Evolutionary conservation across 1,284 basidiomycete species (phyloP).

Genomic region (Puccinia polysora): DNA sequence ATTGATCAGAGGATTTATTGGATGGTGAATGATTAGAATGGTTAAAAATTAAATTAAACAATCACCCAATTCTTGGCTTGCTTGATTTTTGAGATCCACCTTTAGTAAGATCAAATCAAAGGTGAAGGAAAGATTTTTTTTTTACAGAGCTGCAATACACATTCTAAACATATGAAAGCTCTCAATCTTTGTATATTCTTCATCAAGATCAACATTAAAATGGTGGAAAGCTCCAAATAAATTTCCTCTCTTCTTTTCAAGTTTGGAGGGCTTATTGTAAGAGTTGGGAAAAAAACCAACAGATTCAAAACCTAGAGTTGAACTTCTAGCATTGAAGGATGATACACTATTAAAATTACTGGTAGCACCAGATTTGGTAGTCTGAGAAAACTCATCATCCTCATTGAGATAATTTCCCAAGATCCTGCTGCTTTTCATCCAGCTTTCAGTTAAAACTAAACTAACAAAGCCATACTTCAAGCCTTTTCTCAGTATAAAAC

Average conservation of each 20-base stretch:
- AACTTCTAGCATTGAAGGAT: conserved; percentile 47
- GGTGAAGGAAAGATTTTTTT: conserved; percentile 49
- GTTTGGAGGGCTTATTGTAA: not conserved
- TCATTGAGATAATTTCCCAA: conserved; percentile 48
- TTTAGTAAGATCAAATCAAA: conserved; percentile 50
- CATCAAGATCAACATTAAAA: not conserved
- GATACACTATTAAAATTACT: conserved; percentile 50
- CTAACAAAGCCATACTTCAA: conserved; percentile 33
- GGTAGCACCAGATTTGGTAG: conserved; percentile 51
- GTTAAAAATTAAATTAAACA: not conserved
- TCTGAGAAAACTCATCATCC: conserved; percentile 48
- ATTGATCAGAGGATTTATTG: not conserved
- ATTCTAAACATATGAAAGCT: conserved; percentile 18
- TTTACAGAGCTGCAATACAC: conserved; percentile 48
- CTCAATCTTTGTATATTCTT: not conserved
- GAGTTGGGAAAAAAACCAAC: conserved; percentile 42
- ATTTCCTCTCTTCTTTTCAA: conserved; percentile 12
- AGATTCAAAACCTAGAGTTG: conserved; percentile 47
- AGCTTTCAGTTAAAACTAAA: conserved; percentile 18
- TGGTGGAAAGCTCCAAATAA: not conserved
- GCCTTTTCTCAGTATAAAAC: conserved; percentile 47
- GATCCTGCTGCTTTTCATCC: conserved; percentile 36
- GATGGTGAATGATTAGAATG: conserved; percentile 13
- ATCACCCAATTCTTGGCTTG: conserved; percentile 39
- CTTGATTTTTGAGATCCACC: conserved; percentile 50